These are phyloP conservation scores for Psidium guajava DNA, from an alignment of 345 rosid species.

Conservation along the genomic window DNA sequence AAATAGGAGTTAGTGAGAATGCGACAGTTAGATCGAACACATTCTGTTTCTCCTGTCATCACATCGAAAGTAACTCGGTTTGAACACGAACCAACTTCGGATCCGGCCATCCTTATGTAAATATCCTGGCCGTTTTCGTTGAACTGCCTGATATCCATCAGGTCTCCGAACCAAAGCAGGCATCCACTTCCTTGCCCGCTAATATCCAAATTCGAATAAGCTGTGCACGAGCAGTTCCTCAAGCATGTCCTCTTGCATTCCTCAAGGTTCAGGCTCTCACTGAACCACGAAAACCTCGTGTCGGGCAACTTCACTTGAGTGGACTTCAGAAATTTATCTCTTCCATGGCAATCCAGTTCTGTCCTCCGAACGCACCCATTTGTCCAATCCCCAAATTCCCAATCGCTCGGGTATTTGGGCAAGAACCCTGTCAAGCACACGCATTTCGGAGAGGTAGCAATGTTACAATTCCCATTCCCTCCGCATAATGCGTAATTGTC, in stretches of 20 bases:
- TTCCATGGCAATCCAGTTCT: not conserved
- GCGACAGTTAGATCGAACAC: not conserved
- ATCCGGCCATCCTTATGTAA: conserved; percentile 26
- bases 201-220: conserved; percentile 22
- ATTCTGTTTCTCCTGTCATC: not conserved
- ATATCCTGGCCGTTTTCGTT: conserved; percentile 22
- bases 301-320: conserved; percentile 31
- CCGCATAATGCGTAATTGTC: conserved; percentile 28
- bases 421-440: conserved; percentile 26
- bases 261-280: not conserved
- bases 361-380: conserved; percentile 26
- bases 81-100: conserved; percentile 20
- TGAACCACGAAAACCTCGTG: conserved; percentile 13
- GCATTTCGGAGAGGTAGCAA: conserved; percentile 23
- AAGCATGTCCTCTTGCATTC: conserved; percentile 21
- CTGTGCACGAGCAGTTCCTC: conserved; percentile 36
- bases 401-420: conserved; percentile 9
- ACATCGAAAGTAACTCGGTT: not conserved
- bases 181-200: conserved; percentile 22
- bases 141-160: conserved; percentile 27
- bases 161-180: conserved; percentile 24
- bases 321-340: conserved; percentile 21
- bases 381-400: conserved; percentile 25
- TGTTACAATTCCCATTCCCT: conserved; percentile 19
- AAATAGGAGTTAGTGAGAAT: not conserved